Percentiles rank a stretch among this genome's conserved stretches.
phyloP scores from a whole-genome alignment of 2,329 filamentous ascomycete genomes.

The Didymella arachidicola region DNA sequence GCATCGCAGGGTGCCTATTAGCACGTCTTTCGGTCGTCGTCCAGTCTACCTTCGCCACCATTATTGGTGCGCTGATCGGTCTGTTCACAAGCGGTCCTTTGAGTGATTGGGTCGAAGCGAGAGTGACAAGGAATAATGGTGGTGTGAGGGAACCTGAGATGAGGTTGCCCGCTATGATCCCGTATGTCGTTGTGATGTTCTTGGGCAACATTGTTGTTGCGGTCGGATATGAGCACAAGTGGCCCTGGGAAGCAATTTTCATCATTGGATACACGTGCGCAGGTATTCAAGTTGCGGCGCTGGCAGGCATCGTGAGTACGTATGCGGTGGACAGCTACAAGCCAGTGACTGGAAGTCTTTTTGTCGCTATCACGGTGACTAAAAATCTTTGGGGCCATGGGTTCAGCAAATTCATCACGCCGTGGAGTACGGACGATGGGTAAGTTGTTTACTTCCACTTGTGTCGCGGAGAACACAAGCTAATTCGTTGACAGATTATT shows the following conservation, averaged over 20 bases:
- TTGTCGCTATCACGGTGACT: slow-evolving; percentile 68
- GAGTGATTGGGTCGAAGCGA: slow-evolving; percentile 64
- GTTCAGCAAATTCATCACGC: slow-evolving; percentile 63
- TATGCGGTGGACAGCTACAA: slow-evolving; percentile 72
- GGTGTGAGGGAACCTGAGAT: slow-evolving; percentile 67
- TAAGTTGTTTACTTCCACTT: slow-evolving; percentile 35
- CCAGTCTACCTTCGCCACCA: slow-evolving; percentile 64
- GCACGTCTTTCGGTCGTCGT: slow-evolving; percentile 63
- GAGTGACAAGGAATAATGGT: slow-evolving; percentile 61
- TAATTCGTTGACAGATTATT: slow-evolving; percentile 47
- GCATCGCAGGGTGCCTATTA: slow-evolving; percentile 60
- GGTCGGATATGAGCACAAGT: slow-evolving; percentile 61
- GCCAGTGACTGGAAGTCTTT: slow-evolving; percentile 66
- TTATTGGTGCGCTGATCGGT: slow-evolving; percentile 63
- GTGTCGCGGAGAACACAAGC: background rate
- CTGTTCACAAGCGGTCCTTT: slow-evolving; percentile 63
- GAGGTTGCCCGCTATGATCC: slow-evolving; percentile 64
- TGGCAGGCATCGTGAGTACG: slow-evolving; percentile 66
- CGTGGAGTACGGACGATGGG: slow-evolving; percentile 59
- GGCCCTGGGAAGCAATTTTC: slow-evolving; percentile 65
- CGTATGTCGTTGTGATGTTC: slow-evolving; percentile 64
- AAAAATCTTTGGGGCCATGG: slow-evolving; percentile 72
- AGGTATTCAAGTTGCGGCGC: slow-evolving; percentile 66
- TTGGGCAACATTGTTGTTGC: slow-evolving; percentile 65
- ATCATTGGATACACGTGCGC: slow-evolving; percentile 65